phyloP scores from a whole-genome alignment of 306 rosid species.

The Lotus japonicus region DNA sequence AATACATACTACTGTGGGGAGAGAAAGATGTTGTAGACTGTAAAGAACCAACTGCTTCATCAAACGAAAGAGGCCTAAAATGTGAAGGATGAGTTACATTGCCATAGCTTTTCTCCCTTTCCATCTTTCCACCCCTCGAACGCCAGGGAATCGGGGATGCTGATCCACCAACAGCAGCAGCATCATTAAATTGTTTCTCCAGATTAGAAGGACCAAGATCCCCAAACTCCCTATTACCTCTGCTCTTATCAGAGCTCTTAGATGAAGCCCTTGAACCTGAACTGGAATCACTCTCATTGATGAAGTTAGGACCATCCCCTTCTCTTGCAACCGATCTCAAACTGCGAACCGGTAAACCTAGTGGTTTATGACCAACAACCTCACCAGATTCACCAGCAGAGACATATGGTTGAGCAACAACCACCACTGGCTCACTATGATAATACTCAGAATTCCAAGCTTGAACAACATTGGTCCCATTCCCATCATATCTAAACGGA shows the following conservation, averaged over 20 bases:
- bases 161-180: constrained; percentile 32
- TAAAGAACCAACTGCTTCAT: constrained; percentile 46
- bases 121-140: constrained; percentile 40
- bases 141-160: constrained; percentile 49
- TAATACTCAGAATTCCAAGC: constrained; percentile 65
- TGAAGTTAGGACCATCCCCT: constrained; percentile 27
- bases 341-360: constrained; percentile 84
- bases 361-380: constrained; percentile 43
- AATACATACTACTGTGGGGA: constrained; percentile 43
- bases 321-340: constrained; percentile 39
- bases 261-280: constrained; percentile 49
- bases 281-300: constrained; percentile 49
- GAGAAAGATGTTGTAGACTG: constrained; percentile 44
- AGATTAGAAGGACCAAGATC: constrained; percentile 42
- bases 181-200: constrained; percentile 39
- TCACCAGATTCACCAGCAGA: constrained; percentile 34
- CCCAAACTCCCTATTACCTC: constrained; percentile 40
- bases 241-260: constrained; percentile 24
- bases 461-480: constrained; percentile 45
- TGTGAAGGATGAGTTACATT: constrained; percentile 28
- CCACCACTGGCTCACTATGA: constrained; percentile 49
- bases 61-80: constrained; percentile 63
- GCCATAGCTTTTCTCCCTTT: constrained; percentile 31
- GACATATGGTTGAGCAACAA: constrained; percentile 54
- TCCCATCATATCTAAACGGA: constrained; percentile 31